These are phyloP conservation scores for Cupressus sempervirens DNA, from an alignment of 75 land plant genomes.

Conservation along the genomic window DNA sequence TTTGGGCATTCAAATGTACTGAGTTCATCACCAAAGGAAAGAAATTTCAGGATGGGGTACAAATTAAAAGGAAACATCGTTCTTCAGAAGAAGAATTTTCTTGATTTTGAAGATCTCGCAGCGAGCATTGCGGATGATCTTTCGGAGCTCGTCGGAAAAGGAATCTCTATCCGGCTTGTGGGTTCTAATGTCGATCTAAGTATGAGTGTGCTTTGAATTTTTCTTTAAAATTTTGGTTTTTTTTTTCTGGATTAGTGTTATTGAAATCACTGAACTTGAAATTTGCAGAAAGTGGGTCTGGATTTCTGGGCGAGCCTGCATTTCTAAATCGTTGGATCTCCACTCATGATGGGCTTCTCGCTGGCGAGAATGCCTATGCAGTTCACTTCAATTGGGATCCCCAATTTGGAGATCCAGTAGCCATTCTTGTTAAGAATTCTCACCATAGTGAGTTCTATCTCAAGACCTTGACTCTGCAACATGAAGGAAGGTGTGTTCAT, in stretches of 20 bases:
- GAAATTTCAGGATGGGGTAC: not conserved
- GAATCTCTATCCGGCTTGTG: slow-evolving; percentile 53
- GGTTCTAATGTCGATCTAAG: slow-evolving; percentile 31
- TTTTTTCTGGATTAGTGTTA: not conserved
- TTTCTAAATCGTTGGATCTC: slow-evolving; percentile 14
- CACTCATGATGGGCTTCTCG: slow-evolving; percentile 16
- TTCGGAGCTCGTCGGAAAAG: slow-evolving; percentile 47
- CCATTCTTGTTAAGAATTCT: slow-evolving; percentile 1
- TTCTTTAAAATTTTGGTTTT: not conserved
- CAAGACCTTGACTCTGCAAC: slow-evolving; percentile 5
- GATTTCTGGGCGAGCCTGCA: slow-evolving; percentile 15
- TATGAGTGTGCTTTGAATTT: slow-evolving; percentile 13
- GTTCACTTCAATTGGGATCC: slow-evolving; percentile 30
- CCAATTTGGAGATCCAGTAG: slow-evolving; percentile 26
- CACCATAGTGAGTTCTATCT: slow-evolving; percentile 18
- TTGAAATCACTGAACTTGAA: not conserved
- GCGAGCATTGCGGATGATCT: slow-evolving; percentile 36
- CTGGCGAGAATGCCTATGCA: slow-evolving; percentile 28
- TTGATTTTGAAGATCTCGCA: slow-evolving; percentile 29
- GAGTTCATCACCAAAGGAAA: no score
- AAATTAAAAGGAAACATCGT: slow-evolving; percentile 11
- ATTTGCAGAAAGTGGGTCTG: slow-evolving; percentile 6
- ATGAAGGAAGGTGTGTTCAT: not conserved
- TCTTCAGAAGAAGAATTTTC: slow-evolving; percentile 44
- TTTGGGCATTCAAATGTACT: no score